Percentiles rank a stretch among this genome's conserved stretches.
Evolutionary conservation across 1,284 basidiomycete species (phyloP).

Genomic region (Ustilago crameri): DNA sequence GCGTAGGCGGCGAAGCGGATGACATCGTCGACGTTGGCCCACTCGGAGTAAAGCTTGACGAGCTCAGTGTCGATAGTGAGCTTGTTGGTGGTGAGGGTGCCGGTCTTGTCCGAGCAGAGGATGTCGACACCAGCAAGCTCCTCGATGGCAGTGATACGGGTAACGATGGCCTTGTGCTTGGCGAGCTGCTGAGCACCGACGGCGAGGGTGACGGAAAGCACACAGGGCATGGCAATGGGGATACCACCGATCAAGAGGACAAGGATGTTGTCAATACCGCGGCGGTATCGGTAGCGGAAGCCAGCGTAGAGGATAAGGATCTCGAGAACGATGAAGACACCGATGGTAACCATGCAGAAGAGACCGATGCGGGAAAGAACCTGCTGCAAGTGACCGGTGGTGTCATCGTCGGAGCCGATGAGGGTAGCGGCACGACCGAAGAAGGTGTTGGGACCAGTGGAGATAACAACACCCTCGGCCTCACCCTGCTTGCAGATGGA

Average conservation of each 20-base stretch:
- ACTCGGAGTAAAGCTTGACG: conserved; percentile 89
- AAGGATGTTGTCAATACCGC: conserved; percentile 89
- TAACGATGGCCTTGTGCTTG: conserved; percentile 93
- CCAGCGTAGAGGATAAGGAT: conserved; percentile 93
- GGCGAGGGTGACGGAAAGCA: conserved; percentile 95
- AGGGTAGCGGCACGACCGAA: conserved; percentile 94
- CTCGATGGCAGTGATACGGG: conserved; percentile 94
- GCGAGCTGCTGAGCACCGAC: conserved; percentile 95
- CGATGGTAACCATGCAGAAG: conserved; percentile 85
- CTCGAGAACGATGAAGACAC: conserved; percentile 91
- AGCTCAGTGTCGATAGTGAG: conserved; percentile 94
- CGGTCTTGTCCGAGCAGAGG: conserved; percentile 97
- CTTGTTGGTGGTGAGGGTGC: conserved; percentile 94
- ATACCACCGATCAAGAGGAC: conserved; percentile 99
- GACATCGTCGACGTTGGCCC: conserved; percentile 83
- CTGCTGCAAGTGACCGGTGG: conserved; percentile 76
- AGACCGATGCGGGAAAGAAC: conserved; percentile 90
- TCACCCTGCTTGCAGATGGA: conserved; percentile 79
- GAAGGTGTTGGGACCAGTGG: conserved; percentile 88
- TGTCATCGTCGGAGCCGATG: conserved; percentile 92
- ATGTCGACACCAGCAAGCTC: conserved; percentile 92
- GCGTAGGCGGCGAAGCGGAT: conserved; percentile 93
- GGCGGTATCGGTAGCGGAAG: conserved; percentile 76
- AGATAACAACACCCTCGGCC: conserved; percentile 88
- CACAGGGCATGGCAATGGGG: conserved; percentile 94